Conservation (phyloP, 805 yeast genomes). For the Lachancea quebecensis region DNA sequence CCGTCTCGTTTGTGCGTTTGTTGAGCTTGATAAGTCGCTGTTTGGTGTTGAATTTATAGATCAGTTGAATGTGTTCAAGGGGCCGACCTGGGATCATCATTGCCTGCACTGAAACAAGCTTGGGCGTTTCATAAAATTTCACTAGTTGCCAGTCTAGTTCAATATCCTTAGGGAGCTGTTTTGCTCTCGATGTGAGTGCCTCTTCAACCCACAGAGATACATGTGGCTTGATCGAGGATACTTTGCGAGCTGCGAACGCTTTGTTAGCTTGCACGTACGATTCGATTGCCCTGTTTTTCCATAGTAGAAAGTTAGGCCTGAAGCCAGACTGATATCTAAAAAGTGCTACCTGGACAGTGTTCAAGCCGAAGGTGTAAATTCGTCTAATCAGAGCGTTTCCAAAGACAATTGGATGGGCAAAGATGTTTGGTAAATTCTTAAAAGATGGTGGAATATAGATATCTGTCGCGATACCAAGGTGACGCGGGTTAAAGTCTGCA, state of each 20-base stretch:
- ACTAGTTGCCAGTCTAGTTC: constrained; percentile 71
- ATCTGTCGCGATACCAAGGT: constrained; percentile 37
- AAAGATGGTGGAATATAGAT: constrained; percentile 47
- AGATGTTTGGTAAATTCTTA: constrained; percentile 38
- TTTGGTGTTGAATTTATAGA: constrained; percentile 55
- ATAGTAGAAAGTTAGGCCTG: constrained; percentile 61
- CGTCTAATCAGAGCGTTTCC: constrained; percentile 49
- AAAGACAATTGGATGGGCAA: constrained; percentile 37
- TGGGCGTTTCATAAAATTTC: constrained; percentile 65
- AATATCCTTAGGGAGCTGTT: constrained; percentile 49
- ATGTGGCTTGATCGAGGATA: constrained; percentile 39
- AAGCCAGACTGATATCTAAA: constrained; percentile 62
- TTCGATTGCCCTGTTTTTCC: constrained; percentile 84
- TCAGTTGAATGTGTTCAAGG: constrained; percentile 49
- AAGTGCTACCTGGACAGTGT: constrained; percentile 59
- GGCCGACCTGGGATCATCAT: constrained; percentile 53
- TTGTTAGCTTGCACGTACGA: constrained; percentile 70
- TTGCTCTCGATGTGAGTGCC: constrained; percentile 46
- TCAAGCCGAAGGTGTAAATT: constrained; percentile 55
- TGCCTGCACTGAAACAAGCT: constrained; percentile 62
- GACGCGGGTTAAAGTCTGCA: constrained; percentile 33
- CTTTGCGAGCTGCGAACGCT: constrained; percentile 60
- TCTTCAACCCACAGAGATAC: constrained; percentile 59
- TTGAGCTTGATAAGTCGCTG: constrained; percentile 50
- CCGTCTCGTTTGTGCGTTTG: constrained; percentile 38